Conservation (phyloP, 2,329 filamentous ascomycete genomes). For the Colletotrichum brevisporum region DNA sequence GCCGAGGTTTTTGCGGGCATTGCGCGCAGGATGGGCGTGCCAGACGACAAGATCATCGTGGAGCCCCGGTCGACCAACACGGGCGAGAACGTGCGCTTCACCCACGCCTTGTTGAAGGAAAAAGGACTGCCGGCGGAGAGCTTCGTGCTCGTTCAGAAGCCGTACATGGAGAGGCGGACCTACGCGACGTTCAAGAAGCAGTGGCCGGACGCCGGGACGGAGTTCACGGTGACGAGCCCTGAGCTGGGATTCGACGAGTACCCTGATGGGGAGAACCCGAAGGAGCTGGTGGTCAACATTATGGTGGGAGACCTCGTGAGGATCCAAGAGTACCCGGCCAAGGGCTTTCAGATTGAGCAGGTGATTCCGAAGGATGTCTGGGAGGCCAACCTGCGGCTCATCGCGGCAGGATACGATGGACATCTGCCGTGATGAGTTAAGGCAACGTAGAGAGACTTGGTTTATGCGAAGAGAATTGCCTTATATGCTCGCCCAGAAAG, state of each 20-base stretch:
- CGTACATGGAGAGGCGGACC: constrained; percentile 63
- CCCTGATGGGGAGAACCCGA: constrained; percentile 57
- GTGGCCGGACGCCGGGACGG: constrained; percentile 54
- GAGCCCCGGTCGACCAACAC: constrained; percentile 60
- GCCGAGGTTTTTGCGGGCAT: constrained; percentile 59
- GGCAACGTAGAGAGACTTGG: no score
- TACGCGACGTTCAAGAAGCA: constrained; percentile 62
- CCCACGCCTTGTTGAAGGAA: constrained; percentile 51
- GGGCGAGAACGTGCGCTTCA: constrained; percentile 63
- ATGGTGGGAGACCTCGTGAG: constrained; percentile 61
- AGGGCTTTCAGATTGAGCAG: constrained; percentile 60
- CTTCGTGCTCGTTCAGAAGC: constrained; percentile 62
- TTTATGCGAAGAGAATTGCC: no score
- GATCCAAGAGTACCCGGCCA: constrained; percentile 58
- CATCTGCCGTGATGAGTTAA: constrained; percentile 49
- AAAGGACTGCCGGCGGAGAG: constrained; percentile 46
- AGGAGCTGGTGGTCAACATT: constrained; percentile 58
- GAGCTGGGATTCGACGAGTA: constrained; percentile 56
- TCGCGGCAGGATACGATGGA: constrained; percentile 53
- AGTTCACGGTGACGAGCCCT: constrained; percentile 58
- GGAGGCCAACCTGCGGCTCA: constrained; percentile 57
- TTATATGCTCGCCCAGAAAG: no score
- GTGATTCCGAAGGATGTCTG: constrained; percentile 58
- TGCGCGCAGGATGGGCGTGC: constrained; percentile 56
- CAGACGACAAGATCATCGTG: constrained; percentile 53